Base-by-base conservation (phyloP, 2,329 filamentous ascomycete species). In the Fusarium sp. region DNA sequence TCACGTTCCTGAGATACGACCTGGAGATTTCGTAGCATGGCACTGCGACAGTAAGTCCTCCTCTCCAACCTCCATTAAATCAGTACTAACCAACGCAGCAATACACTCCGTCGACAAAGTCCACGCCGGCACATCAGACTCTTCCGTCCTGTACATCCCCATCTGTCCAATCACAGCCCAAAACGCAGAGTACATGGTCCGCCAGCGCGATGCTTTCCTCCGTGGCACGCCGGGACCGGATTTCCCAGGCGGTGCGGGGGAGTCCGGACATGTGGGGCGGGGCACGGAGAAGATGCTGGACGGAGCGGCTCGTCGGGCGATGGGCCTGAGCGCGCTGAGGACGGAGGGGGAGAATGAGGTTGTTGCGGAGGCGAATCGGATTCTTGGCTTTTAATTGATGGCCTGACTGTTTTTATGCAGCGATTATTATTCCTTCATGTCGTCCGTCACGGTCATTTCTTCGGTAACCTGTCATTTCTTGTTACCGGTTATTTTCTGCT, bases 111-210 rank as follows among this genome's bases (percentile, higher is more conserved):
- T 98, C 1, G 95, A 98, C 83, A 91, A 90, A 73, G 86, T 91
- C 2, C 95, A 98, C 79, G 82, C 82, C 3, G 96, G 95, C 3
- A 86, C 83, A 4, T 82, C 85, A 0, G 95, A 98, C 81, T 94
- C 93, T 0, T 95, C 92, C 75, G 95, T 97, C 0, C 79, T 98
- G 67, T 98, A 98, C 78, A 97, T 98, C 62, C 95, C 95, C 0
- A 91, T 94, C 0, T 96, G 93, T 61, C 95, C 95, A 0, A 86
- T 94, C 35, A 97, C 94, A 2, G 89, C 92, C 60, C 83, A 86
- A 43, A 97, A 96, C 76, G 91, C 92, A 1, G 82, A 88, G 28
- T 96, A 95, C 79, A 85, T 96, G 2, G 86, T 83, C 3, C 87
- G 89, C 21, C 94, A 97, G 83, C 88, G 92, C 25, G 85, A 89